These are phyloP conservation scores for Phytophthora chlamydospora DNA, from an alignment of 352 stramenopile genomes.

Conservation along the genomic window DNA sequence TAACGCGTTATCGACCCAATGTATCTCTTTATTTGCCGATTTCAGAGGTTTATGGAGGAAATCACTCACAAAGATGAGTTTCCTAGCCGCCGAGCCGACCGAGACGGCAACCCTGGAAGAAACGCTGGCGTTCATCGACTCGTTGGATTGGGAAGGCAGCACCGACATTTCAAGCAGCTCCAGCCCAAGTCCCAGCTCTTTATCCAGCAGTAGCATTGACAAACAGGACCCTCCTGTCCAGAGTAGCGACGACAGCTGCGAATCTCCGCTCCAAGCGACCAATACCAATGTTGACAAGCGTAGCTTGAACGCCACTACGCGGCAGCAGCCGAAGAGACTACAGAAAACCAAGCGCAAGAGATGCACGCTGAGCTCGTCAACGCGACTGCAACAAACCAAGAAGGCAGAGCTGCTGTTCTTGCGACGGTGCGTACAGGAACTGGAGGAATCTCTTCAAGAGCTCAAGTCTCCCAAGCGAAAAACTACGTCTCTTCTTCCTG, in stretches of 20 bases:
- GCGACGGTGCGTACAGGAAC: neutral
- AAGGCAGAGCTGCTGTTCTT: slow-evolving; percentile 10
- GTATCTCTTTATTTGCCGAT: neutral
- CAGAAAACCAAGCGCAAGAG: neutral
- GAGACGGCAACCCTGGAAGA: slow-evolving; percentile 6
- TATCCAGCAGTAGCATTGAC: neutral
- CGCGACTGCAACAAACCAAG: slow-evolving; percentile 7
- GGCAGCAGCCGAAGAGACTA: neutral
- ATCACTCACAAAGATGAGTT: neutral
- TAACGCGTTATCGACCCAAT: neutral
- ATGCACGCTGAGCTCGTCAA: slow-evolving; percentile 11
- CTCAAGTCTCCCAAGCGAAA: neutral
- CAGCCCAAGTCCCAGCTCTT: neutral
- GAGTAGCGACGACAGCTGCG: neutral
- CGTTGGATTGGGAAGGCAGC: neutral
- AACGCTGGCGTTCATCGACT: slow-evolving; percentile 16
- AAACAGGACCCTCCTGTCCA: neutral
- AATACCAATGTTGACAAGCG: neutral
- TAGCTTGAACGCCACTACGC: too few species aligned
- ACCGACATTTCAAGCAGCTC: neutral
- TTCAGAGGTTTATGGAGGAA: neutral
- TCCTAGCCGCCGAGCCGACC: neutral
- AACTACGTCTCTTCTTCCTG: neutral
- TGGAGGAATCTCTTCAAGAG: slow-evolving; percentile 1
- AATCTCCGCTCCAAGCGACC: neutral